Conservation (phyloP, 306 rosid genomes). For the Malus sylvestris region DNA sequence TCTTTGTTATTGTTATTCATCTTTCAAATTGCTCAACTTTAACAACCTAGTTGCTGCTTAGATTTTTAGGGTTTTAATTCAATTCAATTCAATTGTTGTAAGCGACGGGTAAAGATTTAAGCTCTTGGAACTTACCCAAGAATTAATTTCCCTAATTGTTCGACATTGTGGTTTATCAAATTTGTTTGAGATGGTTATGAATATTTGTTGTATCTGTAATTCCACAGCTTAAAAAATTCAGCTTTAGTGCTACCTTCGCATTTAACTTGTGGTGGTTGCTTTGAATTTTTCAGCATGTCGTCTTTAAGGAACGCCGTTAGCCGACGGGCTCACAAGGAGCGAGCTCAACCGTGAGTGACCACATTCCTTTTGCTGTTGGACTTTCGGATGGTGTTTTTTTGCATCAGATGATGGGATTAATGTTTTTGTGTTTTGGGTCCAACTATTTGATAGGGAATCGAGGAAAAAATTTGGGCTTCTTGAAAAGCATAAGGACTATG, state of each 20-base stretch:
- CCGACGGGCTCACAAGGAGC: constrained; percentile 75
- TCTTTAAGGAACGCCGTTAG: constrained; percentile 68
- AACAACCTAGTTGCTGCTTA: neutral
- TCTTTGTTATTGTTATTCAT: neutral
- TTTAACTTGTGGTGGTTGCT: constrained; percentile 1
- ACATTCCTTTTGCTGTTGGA: neutral
- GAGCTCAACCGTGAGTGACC: constrained; percentile 66
- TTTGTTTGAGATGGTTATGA: neutral
- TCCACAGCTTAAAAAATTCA: neutral
- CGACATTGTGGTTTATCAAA: neutral
- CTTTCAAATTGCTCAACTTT: neutral
- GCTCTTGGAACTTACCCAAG: neutral
- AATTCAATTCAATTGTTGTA: neutral
- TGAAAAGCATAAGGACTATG: constrained; percentile 89
- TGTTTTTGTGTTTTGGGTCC: neutral
- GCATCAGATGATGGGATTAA: neutral
- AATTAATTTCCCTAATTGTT: neutral
- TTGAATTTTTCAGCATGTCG: constrained; percentile 34
- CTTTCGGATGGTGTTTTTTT: neutral
- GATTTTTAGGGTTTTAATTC: neutral
- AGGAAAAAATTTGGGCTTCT: constrained; percentile 68
- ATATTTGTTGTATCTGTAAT: neutral
- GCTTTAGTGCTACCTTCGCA: neutral
- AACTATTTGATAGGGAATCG: constrained; percentile 34
- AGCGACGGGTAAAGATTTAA: neutral